Base-by-base conservation (phyloP, 1,284 basidiomycete genomes). In the Caloboletus firmus region DNA sequence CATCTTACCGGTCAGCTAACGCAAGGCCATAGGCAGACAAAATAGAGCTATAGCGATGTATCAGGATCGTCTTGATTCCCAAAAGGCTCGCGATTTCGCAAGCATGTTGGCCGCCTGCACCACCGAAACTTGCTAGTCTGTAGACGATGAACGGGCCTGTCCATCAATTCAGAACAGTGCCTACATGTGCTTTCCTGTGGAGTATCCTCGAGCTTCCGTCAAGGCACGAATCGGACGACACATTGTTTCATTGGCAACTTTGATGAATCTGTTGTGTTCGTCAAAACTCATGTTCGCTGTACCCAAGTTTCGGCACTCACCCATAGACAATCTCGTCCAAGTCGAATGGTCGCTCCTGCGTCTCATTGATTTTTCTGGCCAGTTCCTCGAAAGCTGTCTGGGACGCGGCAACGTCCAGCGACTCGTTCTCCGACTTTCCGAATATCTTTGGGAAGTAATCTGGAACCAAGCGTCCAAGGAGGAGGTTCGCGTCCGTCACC, bases 181-280 rank as follows among this genome's bases (percentile, higher is more conserved):
- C 7, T 54, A 72, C 84, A 93, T 82, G 67, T 98, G 95, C 64
- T 85, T 87, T 1, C 84, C 82, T 0, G 91, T 90, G 3, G 90
- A 89, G 70, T 93, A 86, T 5, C 95, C 95, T 45, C 92, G 77
- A 1, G 91, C 93, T 72, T 96, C 95, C 0, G 95, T 98, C 56
- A 98, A 72, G 1, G 95, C 87, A 8, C 95, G 84, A 56, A 98
- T 97, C 2, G 95, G 95, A 42, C 95, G 78, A 62, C 88, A 90
- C 94, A 97, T 97, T 0, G 91, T 92, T 74, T 94, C 92, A 59
- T 94, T 95, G 12, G 92, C 92, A n/a, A 95, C 89, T 65, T 92
- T 92, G 75, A 95, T 89, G 69, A 94, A 95, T 2, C 89, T 90
- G 13, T 45, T 5, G 15, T n/a, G 1, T 40, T 26, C 41, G 20